These are phyloP conservation scores for Tolypocladium amazonense DNA, from an alignment of 2,329 filamentous ascomycete genomes.

Conservation along the genomic window DNA sequence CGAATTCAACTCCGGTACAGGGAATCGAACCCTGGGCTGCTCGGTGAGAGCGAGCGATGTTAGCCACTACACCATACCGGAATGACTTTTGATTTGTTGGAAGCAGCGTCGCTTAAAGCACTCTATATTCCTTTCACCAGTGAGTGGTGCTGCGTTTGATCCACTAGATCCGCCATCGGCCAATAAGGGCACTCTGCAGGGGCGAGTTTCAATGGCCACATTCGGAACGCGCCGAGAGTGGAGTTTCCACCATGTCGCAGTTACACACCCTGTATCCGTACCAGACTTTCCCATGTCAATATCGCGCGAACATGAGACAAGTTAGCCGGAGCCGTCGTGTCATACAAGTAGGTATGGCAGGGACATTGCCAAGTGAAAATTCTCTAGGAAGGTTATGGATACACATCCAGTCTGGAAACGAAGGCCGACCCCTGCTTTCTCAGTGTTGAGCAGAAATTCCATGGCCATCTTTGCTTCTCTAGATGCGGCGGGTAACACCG, in stretches of 20 bases:
- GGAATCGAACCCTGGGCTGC: constrained; percentile 26
- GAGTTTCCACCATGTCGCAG: neutral
- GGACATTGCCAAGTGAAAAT: neutral
- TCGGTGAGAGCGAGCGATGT: constrained; percentile 26
- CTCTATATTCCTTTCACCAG: neutral
- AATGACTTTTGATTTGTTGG: constrained; percentile 6
- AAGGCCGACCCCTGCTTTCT: neutral
- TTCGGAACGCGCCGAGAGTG: neutral
- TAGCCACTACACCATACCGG: constrained; percentile 26
- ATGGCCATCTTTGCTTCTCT: constrained; percentile 3
- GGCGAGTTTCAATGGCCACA: neutral
- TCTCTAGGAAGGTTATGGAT: neutral
- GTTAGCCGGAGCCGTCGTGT: neutral
- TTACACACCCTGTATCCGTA: neutral
- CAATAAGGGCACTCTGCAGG: neutral
- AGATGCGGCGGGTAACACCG: constrained; percentile 23
- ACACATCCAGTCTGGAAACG: neutral
- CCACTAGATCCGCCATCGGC: neutral
- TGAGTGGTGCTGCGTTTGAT: neutral
- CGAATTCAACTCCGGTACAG: constrained; percentile 15
- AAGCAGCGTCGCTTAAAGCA: neutral
- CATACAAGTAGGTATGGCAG: neutral
- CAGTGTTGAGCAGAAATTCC: neutral
- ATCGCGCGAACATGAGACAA: neutral
- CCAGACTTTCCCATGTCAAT: neutral